Percentiles rank a stretch among this genome's conserved stretches.
These are phyloP conservation scores for Quercus alba DNA, from an alignment of 306 rosid species.

Conservation along the genomic window DNA sequence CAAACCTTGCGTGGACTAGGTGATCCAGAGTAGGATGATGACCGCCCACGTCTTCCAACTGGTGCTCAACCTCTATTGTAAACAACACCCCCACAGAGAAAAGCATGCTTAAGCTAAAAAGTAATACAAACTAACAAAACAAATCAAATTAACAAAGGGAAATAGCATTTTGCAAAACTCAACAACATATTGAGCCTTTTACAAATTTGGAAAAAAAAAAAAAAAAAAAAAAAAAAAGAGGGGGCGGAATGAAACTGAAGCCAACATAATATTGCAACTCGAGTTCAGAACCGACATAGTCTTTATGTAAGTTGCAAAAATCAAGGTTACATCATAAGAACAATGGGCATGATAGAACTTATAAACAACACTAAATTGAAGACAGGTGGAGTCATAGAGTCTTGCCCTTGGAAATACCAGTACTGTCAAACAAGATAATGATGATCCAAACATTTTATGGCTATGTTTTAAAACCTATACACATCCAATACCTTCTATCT, in stretches of 20 bases:
- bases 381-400: not conserved
- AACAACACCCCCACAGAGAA: no score
- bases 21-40: no score
- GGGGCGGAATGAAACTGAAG: no score
- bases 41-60: no score
- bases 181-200: no score
- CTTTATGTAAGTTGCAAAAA: not conserved
- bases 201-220: no score
- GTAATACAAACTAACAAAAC: no score
- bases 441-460: not conserved
- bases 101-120: no score
- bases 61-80: no score
- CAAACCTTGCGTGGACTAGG: conserved; percentile 80
- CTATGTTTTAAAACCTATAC: not conserved
- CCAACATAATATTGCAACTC: not conserved
- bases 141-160: no score
- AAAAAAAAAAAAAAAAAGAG: no score
- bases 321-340: not conserved
- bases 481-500: not conserved
- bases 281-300: not conserved
- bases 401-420: not conserved
- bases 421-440: not conserved
- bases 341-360: not conserved
- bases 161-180: no score
- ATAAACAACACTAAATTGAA: not conserved